These are phyloP conservation scores for Xylariales sp. DNA, from an alignment of 2,329 filamentous ascomycete genomes.

Conservation along the genomic window DNA sequence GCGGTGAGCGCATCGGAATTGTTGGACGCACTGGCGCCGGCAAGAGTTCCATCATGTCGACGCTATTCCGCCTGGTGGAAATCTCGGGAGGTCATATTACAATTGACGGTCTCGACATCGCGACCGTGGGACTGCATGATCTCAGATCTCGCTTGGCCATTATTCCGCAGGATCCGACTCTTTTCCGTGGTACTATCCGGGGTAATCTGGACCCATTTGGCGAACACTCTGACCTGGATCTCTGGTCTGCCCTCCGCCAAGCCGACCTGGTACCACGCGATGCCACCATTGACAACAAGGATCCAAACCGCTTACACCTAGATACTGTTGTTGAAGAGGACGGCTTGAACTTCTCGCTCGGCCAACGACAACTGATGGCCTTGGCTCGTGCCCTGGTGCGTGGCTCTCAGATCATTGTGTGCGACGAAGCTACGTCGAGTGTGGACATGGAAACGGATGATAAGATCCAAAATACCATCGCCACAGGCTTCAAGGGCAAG, in stretches of 20 bases:
- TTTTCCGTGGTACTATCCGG: slow-evolving; percentile 77
- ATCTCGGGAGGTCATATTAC: slow-evolving; percentile 58
- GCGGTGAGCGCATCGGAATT: slow-evolving; percentile 76
- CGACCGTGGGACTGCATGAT: slow-evolving; percentile 69
- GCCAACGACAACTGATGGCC: slow-evolving; percentile 93
- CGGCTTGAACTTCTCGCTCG: slow-evolving; percentile 91
- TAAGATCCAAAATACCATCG: slow-evolving; percentile 90
- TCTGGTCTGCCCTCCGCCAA: slow-evolving; percentile 75
- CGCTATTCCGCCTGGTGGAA: slow-evolving; percentile 73
- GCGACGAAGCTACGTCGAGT: slow-evolving; percentile 89
- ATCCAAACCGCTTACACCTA: slow-evolving; percentile 66
- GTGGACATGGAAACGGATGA: slow-evolving; percentile 97
- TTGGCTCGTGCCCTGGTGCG: slow-evolving; percentile 86
- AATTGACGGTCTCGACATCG: slow-evolving; percentile 66
- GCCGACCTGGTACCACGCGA: slow-evolving; percentile 60
- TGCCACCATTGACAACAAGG: slow-evolving; percentile 20
- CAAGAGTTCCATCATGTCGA: slow-evolving; percentile 80
- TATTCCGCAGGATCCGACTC: slow-evolving; percentile 79
- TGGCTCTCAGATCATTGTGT: slow-evolving; percentile 86
- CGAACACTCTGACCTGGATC: slow-evolving; percentile 71
- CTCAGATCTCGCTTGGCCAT: slow-evolving; percentile 73
- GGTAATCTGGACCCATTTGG: slow-evolving; percentile 77
- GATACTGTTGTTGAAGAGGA: slow-evolving; percentile 88
- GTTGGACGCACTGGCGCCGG: slow-evolving; percentile 79
- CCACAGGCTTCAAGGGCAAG: slow-evolving; percentile 76